Evolutionary conservation across 78 protist genomes (phyloP), one percentile per base, ranked within the genome.

Genomic region (Chrysochromulina parva): DNA sequence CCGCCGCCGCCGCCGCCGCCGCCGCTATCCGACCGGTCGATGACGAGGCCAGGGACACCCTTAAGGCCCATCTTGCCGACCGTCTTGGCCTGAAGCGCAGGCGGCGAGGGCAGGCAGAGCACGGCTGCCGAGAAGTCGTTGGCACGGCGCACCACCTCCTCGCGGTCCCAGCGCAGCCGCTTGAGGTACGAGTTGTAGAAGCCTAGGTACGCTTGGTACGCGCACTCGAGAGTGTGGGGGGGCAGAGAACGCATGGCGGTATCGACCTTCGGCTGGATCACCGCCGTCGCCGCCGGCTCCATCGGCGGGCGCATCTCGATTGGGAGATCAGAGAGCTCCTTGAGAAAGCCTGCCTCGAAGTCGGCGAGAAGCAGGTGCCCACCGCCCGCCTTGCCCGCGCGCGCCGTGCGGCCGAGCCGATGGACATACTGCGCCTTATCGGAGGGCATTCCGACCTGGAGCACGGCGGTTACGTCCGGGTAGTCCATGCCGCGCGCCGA

Each of bases 331-430:
- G 5, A 4, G 47, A 93, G 50, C 17, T 50, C 38, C 54, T 62
- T 17, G 53, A 89, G 80, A 48, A 94, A 76, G 73, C 4, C 17
- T 22, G 0, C 24, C 90, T 92, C 94, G 20, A 65, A 62, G 60
- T 47, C 60, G 50, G 66, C 71, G 55, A 94, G 84, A 2, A 93
- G 38, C n/a, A 91, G 67, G 47, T 89, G 20, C 22, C 96, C 96
- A 52, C 65, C 26, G 53, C 97, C 97, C 48, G 1, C 47, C 88
- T 88, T 84, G 82, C 96, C 97, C 47, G 96, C 97, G 59, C 97
- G 92, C 53, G 92, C 96, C 0, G 97, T 94, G 52, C 97, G 92
- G 47, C 97, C 97, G 9, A 94, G 87, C 10, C 97, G 96, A 67
- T 95, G 97, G 38, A 94, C 60, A 92, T 96, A 96, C 93, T 91